Base-by-base conservation (phyloP, 371 early-diverging fungal species). In the Actinomucor elegans region DNA sequence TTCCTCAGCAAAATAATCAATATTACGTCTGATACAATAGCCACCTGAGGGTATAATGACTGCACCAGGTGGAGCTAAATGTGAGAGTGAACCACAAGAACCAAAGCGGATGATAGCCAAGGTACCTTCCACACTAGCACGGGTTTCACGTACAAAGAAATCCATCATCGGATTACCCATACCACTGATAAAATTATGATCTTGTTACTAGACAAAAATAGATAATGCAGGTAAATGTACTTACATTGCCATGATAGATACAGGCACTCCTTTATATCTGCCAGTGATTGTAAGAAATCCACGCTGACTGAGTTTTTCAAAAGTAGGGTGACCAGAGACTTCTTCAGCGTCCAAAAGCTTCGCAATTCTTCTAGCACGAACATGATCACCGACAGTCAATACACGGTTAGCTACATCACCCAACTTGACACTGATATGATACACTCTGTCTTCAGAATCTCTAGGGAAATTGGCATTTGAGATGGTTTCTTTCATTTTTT, bases 261-360 rank as follows among this genome's bases (percentile, higher is more conserved):
- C 83, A 10, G 92, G 93, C 0, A 86, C 79, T 17, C 86, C 84
- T 50, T 84, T 78, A 77, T 88, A 96, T 10, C 84, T 62, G 23
- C 96, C 96, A 11, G 98, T 97, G 64, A 94, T 88, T 1, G 96
- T 96, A n/a, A 87, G 59, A 61, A 95, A 95, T 1, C 93, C 94
- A 43, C 96, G 83, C 52, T 89, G 88, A 24, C 92, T 92, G 9
- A 67, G 52, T 53, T 81, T 71, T 31, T 71, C 61, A 50, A 89
- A 86, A 1, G 81, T 62, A 4, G 78, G 60, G 51, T 77, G 74
- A 3, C 73, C 67, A 43, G 63, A 58, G 47, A 68, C 66, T 59
- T 85, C 84, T 55, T 74, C 79, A 14, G 66, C 65, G 40, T 88
- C 89, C 12, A 93, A 67, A 24, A 52, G 70, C 43, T 72, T 58